These are phyloP conservation scores for Pyrrhoderma lamaoense DNA, from an alignment of 1,284 basidiomycete species.

Conservation along the genomic window DNA sequence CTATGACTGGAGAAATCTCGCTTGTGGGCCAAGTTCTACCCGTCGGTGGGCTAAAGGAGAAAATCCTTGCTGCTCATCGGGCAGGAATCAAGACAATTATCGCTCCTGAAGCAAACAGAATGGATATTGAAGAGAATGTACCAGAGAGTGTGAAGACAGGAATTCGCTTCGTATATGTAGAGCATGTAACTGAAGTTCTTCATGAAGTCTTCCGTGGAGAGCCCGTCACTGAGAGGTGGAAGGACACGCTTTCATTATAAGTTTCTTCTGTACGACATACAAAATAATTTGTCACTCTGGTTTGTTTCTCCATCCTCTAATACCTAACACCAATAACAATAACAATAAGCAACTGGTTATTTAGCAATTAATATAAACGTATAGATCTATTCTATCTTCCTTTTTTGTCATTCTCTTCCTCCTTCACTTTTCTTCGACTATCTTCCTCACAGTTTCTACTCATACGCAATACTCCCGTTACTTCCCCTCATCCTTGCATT, in stretches of 20 bases:
- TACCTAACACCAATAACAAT: background rate
- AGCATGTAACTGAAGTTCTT: constrained; percentile 83
- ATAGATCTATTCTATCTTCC: too few species aligned
- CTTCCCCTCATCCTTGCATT: too few species aligned
- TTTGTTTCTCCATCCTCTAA: background rate
- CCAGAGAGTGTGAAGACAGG: constrained; percentile 91
- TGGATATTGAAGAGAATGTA: constrained; percentile 94
- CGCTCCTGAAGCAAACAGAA: constrained; percentile 80
- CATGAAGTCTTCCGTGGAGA: constrained; percentile 75
- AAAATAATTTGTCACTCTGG: background rate
- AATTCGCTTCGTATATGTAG: constrained; percentile 89
- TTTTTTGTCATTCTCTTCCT: too few species aligned
- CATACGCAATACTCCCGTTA: too few species aligned
- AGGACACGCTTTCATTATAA: constrained; percentile 36
- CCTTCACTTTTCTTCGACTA: too few species aligned
- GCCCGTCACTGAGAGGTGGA: constrained; percentile 56
- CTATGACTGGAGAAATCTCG: constrained; percentile 95
- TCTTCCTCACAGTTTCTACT: too few species aligned
- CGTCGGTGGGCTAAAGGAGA: constrained; percentile 92
- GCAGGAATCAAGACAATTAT: constrained; percentile 90
- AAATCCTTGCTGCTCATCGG: constrained; percentile 90
- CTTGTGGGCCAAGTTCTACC: constrained; percentile 89
- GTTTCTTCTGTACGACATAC: background rate
- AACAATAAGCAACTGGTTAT: too few species aligned
- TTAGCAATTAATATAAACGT: too few species aligned